These are phyloP conservation scores for Trypanosoma mega DNA, from an alignment of 208 protist species.

Conservation along the genomic window DNA sequence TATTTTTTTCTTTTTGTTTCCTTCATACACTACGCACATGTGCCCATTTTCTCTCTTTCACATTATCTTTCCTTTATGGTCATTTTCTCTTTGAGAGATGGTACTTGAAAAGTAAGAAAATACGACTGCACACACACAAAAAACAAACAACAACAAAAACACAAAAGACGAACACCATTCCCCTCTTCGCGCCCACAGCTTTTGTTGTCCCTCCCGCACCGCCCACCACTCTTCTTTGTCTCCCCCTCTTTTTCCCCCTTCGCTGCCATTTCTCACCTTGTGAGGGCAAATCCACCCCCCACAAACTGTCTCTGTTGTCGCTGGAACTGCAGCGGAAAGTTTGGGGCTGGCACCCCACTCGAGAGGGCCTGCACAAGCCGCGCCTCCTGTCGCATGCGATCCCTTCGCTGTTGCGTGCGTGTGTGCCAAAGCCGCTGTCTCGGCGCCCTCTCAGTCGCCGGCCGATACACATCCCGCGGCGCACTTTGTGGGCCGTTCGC, in stretches of 20 bases:
- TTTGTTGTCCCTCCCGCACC: slow-evolving; percentile 1
- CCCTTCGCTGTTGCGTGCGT: slow-evolving; percentile 22
- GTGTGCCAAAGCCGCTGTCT: slow-evolving; percentile 21
- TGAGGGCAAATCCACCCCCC: slow-evolving; percentile 80
- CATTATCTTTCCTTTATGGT: too few species aligned
- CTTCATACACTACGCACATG: too few species aligned
- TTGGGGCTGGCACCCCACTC: slow-evolving; percentile 50
- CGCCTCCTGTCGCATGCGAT: slow-evolving; percentile 30
- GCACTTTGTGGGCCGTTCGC: too few species aligned
- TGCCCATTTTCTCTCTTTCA: too few species aligned
- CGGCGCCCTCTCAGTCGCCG: not conserved
- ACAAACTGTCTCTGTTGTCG: slow-evolving; percentile 65
- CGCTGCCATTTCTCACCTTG: slow-evolving; percentile 14
- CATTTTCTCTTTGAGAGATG: too few species aligned
- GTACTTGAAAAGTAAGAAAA: not conserved
- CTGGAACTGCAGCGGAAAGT: slow-evolving; percentile 63
- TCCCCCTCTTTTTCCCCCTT: not conserved
- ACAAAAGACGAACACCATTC: not conserved
- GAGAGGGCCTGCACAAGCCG: slow-evolving; percentile 46
- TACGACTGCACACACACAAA: not conserved
- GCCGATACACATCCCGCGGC: not conserved
- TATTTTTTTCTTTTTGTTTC: too few species aligned
- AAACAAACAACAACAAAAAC: slow-evolving; percentile 5
- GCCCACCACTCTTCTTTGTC: not conserved
- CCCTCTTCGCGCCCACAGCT: too few species aligned